phyloP scores from a whole-genome alignment of 352 stramenopile species.

The Hyaloperonospora brassicae region DNA sequence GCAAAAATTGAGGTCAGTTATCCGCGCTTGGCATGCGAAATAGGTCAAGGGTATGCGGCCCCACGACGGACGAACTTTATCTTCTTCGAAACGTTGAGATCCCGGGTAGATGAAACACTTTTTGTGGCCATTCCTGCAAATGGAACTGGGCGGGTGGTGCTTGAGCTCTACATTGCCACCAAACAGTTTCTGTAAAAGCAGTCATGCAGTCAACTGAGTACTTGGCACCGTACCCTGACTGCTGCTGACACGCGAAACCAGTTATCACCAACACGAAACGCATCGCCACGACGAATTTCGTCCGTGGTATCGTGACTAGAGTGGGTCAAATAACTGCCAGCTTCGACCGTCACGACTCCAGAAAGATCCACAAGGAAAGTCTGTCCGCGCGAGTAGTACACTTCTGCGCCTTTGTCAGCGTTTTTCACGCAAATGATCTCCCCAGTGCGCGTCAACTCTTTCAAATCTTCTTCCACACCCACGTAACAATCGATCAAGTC shows the following conservation, averaged over 20 bases:
- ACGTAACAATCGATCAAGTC: constrained; percentile 81
- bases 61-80: constrained; percentile 34
- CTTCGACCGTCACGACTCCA: constrained; percentile 60
- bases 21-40: background rate
- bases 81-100: constrained; percentile 78
- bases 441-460: constrained; percentile 58
- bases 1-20: background rate
- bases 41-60: background rate
- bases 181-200: background rate
- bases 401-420: constrained; percentile 60
- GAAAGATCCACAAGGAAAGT: constrained; percentile 71
- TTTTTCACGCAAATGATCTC: constrained; percentile 85
- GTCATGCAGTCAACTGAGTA: background rate
- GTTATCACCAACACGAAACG: constrained; percentile 65
- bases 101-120: constrained; percentile 70
- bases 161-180: constrained; percentile 34
- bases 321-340: constrained; percentile 58
- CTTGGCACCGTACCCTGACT: constrained; percentile 37
- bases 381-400: constrained; percentile 64
- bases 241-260: constrained; percentile 78
- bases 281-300: constrained; percentile 69
- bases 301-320: constrained; percentile 54
- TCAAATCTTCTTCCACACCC: constrained; percentile 68
- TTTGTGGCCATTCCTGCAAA: constrained; percentile 69
- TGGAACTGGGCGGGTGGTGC: constrained; percentile 45